These are phyloP conservation scores for Vanilla planifolia DNA, from an alignment of 106 monocot genomes.

Conservation along the genomic window DNA sequence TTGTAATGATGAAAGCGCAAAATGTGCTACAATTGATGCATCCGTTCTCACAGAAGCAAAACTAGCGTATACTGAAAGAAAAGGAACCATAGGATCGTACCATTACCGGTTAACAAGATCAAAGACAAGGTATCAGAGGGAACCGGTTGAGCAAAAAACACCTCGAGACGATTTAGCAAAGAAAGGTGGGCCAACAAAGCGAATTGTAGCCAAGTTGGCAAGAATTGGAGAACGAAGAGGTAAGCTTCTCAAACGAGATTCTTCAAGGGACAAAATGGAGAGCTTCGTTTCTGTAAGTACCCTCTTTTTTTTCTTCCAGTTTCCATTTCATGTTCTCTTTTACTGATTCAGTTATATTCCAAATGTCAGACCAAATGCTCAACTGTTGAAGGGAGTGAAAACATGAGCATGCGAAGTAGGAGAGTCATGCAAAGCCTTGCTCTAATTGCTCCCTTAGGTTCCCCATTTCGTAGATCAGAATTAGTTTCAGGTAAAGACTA, in stretches of 20 bases:
- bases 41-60: too few species aligned
- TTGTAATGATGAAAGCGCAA: background rate
- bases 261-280: background rate
- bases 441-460: slow-evolving; percentile 23
- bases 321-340: background rate
- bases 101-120: too few species aligned
- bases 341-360: background rate
- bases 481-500: too few species aligned
- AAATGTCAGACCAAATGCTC: background rate
- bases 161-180: background rate
- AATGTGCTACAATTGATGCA: background rate
- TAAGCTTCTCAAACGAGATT: background rate
- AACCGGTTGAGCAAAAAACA: background rate
- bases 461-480: slow-evolving; percentile 11
- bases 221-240: background rate
- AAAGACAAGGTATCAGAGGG: background rate
- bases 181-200: background rate
- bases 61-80: too few species aligned
- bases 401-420: slow-evolving; percentile 5
- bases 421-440: slow-evolving; percentile 24
- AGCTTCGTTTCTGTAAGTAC: background rate
- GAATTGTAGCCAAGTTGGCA: background rate
- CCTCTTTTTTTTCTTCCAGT: background rate
- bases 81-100: background rate
- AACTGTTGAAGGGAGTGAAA: background rate